These are phyloP conservation scores for Leishmania amazonensis DNA, from an alignment of 208 protist genomes.

Conservation along the genomic window DNA sequence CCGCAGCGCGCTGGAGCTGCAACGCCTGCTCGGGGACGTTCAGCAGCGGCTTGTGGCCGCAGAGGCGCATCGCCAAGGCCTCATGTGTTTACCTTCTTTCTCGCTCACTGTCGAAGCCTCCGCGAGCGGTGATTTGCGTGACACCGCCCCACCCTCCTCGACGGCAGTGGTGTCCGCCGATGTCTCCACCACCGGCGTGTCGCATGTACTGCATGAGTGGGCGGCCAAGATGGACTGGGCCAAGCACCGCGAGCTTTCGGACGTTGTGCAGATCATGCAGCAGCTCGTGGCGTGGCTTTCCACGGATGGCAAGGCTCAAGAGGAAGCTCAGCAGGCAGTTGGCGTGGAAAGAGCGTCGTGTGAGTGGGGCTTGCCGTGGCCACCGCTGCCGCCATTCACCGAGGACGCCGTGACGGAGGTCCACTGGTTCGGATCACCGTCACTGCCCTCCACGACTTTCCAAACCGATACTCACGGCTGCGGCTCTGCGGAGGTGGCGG, in stretches of 20 bases:
- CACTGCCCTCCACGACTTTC: neutral
- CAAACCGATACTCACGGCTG: neutral
- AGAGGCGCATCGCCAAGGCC: constrained; percentile 16
- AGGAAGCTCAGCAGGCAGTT: neutral
- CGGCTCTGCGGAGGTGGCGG: neutral
- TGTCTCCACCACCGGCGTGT: constrained; percentile 16
- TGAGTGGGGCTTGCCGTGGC: neutral
- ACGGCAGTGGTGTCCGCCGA: neutral
- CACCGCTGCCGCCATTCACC: neutral
- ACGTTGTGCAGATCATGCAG: constrained; percentile 17
- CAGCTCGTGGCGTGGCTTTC: constrained; percentile 2
- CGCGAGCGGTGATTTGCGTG: neutral
- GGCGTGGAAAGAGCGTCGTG: neutral
- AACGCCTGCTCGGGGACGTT: constrained; percentile 35
- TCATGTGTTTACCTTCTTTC: constrained; percentile 1
- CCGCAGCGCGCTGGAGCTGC: constrained; percentile 53
- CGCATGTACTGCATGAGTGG: constrained; percentile 28
- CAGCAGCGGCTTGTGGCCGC: constrained; percentile 27
- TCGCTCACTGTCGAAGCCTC: neutral
- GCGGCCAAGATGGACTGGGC: constrained; percentile 42
- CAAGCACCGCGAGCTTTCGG: constrained; percentile 37
- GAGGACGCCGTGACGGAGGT: neutral
- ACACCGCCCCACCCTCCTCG: neutral
- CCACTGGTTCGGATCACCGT: neutral
- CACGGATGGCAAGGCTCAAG: neutral